Evolutionary conservation across 2,329 filamentous ascomycete species (phyloP), one percentile per base, ranked within the genome.

Genomic region (Trichoderma cornu-damae): DNA sequence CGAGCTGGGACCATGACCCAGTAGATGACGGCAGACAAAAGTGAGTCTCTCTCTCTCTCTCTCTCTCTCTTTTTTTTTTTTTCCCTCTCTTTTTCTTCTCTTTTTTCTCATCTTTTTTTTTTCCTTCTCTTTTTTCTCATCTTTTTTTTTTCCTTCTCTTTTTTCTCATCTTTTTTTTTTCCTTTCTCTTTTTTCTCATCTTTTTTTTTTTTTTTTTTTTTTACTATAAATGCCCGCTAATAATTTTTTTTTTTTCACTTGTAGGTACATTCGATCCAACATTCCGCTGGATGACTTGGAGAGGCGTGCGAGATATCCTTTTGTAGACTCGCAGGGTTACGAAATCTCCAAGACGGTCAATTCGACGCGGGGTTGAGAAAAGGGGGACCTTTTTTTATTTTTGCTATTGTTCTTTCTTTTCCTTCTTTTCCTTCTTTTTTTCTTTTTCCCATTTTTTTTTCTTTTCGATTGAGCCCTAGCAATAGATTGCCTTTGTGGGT

Each of bases 1-100:
- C 88, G 37, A 82, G 85, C 68, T 96, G 92, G 92, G 92, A 96
- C 72, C 88, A 87, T 73, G 82, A 92, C 73, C 90, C 90, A 0
- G 74, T 79, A 3, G 84, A 89, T 63, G 83, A 89, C 66, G 88
- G 86, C 24, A 76, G 79, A 47, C 77, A 83, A 63, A 88, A 87
- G 78, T 85, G 75, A 72, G 79, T 73, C 22, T 26, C 14, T 20
- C 16, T 28, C 42, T 11, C n/a, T 11, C 12, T 22, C 35, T 30
- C 1, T 35, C 2, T n/a, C 3, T 4, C 34, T 3, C 34, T 26
- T 40, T 20, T 22, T 9, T n/a, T 20, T 30, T 32, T 20, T 40
- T 20, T 34, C 6, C 20, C 6, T 43, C 20, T 24, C 16, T 22
- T n/a, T n/a, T 18, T n/a, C n/a, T 6, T 8, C 35, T 6, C 14